Base-by-base conservation (phyloP, 495 filamentous ascomycete species). In the Penicillium psychrofluorescens region DNA sequence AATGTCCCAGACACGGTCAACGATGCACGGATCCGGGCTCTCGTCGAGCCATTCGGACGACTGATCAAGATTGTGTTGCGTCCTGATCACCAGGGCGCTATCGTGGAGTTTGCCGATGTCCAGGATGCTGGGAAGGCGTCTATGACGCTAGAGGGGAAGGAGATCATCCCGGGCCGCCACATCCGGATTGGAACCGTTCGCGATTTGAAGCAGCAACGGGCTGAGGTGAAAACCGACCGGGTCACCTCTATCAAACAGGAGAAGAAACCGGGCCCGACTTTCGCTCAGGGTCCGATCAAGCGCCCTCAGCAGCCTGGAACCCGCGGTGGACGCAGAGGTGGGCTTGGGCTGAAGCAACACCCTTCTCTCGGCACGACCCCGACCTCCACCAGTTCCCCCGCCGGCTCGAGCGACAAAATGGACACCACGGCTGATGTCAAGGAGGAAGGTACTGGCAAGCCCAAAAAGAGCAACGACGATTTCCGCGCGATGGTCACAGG, bases 11-110 rank as follows among this genome's bases (percentile, higher is more conserved):
- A 85, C 46, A 85, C 80, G 0, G 72, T 84, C 46, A 85, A 82
- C 40, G 76, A 81, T 46, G 73, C 77, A 8, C 77, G 79, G 1
- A 71, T 85, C 41, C 72, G 71, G n/a, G 64, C 71, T 11, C 61
- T 84, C 14, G 68, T 83, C 8, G 83, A 86, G 45, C 74, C 77
- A 9, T 76, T 66, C 38, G 79, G 77, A 14, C 60, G 62, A 15
- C 55, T 82, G 14, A 59, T 75, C 45, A 78, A 80, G 56, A 67
- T 84, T 29, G 53, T 71, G 11, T 57, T 84, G 33, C 72, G 78
- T 33, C 88, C 88, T 2, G 77, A 87, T 40, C 85, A 92, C 45
- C 78, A 82, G 50, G 91, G 92, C n/a, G 92, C 90, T 8, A 83
- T 90, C 40, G 72, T 95, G 35, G 92, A 97, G 56, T 95, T 82